These are phyloP conservation scores for Puccinia novopanici DNA, from an alignment of 1,284 basidiomycete species.

Conservation along the genomic window DNA sequence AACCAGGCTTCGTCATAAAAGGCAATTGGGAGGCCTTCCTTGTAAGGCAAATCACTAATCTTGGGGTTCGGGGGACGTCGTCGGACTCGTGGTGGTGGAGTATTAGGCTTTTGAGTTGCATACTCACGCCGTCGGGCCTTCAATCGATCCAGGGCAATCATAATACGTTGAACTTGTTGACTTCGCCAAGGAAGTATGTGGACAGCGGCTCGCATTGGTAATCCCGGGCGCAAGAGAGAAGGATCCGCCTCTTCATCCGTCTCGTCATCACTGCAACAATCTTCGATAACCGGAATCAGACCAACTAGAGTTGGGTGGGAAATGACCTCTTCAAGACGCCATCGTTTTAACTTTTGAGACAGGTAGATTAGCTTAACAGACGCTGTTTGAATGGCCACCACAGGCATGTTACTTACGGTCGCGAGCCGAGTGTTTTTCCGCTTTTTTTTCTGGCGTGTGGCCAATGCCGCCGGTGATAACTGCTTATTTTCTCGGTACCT, in stretches of 20 bases:
- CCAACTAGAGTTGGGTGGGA: not conserved
- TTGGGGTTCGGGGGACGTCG: too few relatives aligned
- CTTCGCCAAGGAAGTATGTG: not conserved
- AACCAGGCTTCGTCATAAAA: too few relatives aligned
- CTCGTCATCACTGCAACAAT: constrained; percentile 14
- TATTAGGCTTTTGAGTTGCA: not conserved
- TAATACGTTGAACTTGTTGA: not conserved
- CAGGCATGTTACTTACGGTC: not conserved
- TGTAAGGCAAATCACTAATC: too few relatives aligned
- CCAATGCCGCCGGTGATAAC: too few relatives aligned
- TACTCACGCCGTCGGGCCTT: not conserved
- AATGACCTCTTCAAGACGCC: not conserved
- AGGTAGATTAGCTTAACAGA: not conserved
- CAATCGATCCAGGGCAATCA: constrained; percentile 4
- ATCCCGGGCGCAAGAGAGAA: not conserved
- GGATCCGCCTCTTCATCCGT: constrained; percentile 9
- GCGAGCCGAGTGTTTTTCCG: too few relatives aligned
- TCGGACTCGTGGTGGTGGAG: too few relatives aligned
- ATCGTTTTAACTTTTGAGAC: not conserved
- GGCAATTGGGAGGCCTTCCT: too few relatives aligned
- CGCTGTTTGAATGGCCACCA: not conserved
- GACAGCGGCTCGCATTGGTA: too few relatives aligned
- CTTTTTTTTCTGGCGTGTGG: too few relatives aligned
- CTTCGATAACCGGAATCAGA: not conserved
- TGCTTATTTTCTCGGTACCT: not conserved